These are phyloP conservation scores for Candida gorgasii DNA, from an alignment of 805 yeast genomes.

Conservation along the genomic window DNA sequence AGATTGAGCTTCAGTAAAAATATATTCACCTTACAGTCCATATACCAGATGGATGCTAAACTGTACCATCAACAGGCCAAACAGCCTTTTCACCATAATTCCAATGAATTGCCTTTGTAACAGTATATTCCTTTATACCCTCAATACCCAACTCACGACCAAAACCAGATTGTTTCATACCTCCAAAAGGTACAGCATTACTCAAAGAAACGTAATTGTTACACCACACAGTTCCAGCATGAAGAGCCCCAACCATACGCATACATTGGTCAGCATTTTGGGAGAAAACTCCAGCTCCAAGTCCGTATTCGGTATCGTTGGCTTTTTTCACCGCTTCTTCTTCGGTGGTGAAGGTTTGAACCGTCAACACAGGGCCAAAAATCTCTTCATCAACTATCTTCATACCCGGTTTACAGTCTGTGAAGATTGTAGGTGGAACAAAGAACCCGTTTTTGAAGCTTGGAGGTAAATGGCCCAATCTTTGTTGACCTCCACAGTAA, in stretches of 20 bases:
- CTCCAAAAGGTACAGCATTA: constrained; percentile 60
- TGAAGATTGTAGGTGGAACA: constrained; percentile 31
- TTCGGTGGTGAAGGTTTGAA: constrained; percentile 60
- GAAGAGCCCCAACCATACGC: constrained; percentile 62
- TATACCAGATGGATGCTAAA: no score
- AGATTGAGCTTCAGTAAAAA: no score
- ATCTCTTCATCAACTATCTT: constrained; percentile 31
- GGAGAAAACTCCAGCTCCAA: constrained; percentile 77
- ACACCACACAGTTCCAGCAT: constrained; percentile 80
- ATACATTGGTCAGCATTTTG: constrained; percentile 53
- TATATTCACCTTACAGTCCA: background rate
- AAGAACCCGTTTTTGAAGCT: constrained; percentile 42
- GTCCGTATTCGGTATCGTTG: constrained; percentile 67
- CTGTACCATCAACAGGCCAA: constrained; percentile 19
- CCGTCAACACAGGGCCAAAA: constrained; percentile 53
- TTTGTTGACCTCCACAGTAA: constrained; percentile 5
- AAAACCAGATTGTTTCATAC: constrained; percentile 65
- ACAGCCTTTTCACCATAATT: constrained; percentile 15
- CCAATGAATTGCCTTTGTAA: constrained; percentile 28
- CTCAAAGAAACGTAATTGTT: constrained; percentile 73
- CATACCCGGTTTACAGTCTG: constrained; percentile 31
- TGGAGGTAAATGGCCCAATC: constrained; percentile 32
- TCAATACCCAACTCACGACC: constrained; percentile 58
- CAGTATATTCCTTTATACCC: constrained; percentile 36
- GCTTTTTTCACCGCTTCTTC: constrained; percentile 64